Evolutionary conservation across 305 asterid genomes (phyloP).

Genomic region (Fraxinus velutina): DNA sequence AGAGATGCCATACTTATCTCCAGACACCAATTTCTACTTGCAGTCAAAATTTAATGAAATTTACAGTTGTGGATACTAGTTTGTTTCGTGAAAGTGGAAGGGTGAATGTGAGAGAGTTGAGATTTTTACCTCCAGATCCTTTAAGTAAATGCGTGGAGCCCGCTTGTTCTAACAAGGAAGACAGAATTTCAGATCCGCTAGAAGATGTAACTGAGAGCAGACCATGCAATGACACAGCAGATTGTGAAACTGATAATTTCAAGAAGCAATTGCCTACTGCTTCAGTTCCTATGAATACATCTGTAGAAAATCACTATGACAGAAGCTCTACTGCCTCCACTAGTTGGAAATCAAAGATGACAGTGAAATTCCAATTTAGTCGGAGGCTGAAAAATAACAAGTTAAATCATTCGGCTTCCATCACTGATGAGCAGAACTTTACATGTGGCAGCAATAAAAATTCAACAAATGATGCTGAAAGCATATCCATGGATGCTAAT

Average conservation of each 20-base stretch:
- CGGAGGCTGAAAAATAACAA: conserved; percentile 35
- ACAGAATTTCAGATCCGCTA: not conserved
- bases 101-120: conserved; percentile 47
- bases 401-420: not conserved
- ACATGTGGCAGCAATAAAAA: conserved; percentile 24
- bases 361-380: conserved; percentile 18
- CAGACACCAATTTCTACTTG: conserved; percentile 69
- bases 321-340: not conserved
- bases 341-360: conserved; percentile 29
- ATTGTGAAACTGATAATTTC: conserved; percentile 17
- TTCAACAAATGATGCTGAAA: conserved; percentile 12
- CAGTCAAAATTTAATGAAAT: conserved; percentile 33
- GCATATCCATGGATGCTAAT: not conserved
- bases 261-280: not conserved
- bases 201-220: not conserved
- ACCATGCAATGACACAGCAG: not conserved
- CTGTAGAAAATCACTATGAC: not conserved
- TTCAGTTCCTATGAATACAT: not conserved
- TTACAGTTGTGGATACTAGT: conserved; percentile 70
- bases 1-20: conserved; percentile 48
- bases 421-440: not conserved
- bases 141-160: conserved; percentile 16
- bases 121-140: conserved; percentile 1
- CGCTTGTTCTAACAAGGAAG: conserved; percentile 12
- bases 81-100: conserved; percentile 23